Conservation (phyloP, 371 early-diverging fungal species). For the Neoconidiobolus thromboides region DNA sequence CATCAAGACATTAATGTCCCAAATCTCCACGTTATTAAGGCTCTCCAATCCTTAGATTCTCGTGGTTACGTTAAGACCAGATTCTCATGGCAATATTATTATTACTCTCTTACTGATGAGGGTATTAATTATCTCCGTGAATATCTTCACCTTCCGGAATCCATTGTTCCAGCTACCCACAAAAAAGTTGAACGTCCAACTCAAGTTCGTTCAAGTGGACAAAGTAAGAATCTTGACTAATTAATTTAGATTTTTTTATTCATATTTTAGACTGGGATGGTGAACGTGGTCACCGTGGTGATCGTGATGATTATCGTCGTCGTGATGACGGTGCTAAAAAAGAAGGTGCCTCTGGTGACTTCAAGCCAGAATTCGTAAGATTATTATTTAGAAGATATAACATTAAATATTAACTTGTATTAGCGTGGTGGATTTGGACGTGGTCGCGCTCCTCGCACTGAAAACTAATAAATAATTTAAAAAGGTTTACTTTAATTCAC, state of each 20-base stretch:
- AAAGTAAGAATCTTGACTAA: background rate
- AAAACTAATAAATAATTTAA: background rate
- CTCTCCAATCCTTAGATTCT: slow-evolving; percentile 91
- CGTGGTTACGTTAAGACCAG: slow-evolving; percentile 87
- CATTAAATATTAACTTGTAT: background rate
- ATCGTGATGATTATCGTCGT: slow-evolving; percentile 64
- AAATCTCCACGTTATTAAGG: slow-evolving; percentile 98
- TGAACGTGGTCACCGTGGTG: slow-evolving; percentile 33
- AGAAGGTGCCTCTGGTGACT: slow-evolving; percentile 83
- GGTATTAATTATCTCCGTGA: slow-evolving; percentile 96
- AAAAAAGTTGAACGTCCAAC: slow-evolving; percentile 63
- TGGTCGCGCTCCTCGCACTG: slow-evolving; percentile 1
- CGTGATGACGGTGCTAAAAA: slow-evolving; percentile 58
- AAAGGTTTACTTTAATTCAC: too few relatives aligned
- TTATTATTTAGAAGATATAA: background rate
- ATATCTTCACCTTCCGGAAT: slow-evolving; percentile 90
- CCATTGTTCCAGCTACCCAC: slow-evolving; percentile 93
- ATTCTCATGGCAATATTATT: slow-evolving; percentile 99
- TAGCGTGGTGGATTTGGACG: slow-evolving; percentile 4
- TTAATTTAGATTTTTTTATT: slow-evolving; percentile 11
- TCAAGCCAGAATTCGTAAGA: slow-evolving; percentile 74
- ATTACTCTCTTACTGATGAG: slow-evolving; percentile 95
- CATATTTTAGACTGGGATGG: slow-evolving; percentile 17
- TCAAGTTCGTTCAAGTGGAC: slow-evolving; percentile 30
- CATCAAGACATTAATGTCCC: slow-evolving; percentile 90